Conservation (phyloP, 495 filamentous ascomycete species). For the Podospora anserina region DNA sequence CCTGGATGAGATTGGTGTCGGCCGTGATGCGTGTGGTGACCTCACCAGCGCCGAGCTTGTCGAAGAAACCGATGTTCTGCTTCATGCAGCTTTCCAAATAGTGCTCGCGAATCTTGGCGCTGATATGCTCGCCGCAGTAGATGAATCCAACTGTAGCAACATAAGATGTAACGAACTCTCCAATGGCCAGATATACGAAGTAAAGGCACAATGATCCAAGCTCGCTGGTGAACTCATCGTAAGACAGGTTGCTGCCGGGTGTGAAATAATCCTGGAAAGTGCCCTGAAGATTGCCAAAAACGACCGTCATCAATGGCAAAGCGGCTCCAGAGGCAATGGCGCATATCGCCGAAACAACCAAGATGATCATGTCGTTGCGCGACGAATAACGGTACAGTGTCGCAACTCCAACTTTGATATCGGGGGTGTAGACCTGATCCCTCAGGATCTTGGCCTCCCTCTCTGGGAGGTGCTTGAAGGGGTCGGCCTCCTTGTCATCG, state of each 20-base stretch:
- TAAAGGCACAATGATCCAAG: slow-evolving; percentile 71
- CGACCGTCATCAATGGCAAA: slow-evolving; percentile 82
- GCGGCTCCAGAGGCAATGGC: slow-evolving; percentile 77
- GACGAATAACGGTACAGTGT: slow-evolving; percentile 80
- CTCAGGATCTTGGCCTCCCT: slow-evolving; percentile 63
- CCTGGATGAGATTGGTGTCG: slow-evolving; percentile 85
- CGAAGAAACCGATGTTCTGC: slow-evolving; percentile 91
- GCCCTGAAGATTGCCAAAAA: slow-evolving; percentile 74
- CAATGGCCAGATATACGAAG: slow-evolving; percentile 87
- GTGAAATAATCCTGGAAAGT: slow-evolving; percentile 64
- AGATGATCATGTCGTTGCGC: slow-evolving; percentile 67
- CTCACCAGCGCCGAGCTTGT: slow-evolving; percentile 86
- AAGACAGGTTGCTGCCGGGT: slow-evolving; percentile 35
- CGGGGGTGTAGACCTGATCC: slow-evolving; percentile 66
- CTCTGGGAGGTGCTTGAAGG: slow-evolving; percentile 53
- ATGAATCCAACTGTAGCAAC: slow-evolving; percentile 84
- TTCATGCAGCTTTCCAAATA: slow-evolving; percentile 80
- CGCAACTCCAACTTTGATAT: slow-evolving; percentile 60
- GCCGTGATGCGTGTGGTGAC: slow-evolving; percentile 90
- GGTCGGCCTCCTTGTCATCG: slow-evolving; percentile 46
- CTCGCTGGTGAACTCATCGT: slow-evolving; percentile 55
- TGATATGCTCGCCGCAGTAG: slow-evolving; percentile 87
- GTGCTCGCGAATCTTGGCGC: slow-evolving; percentile 76
- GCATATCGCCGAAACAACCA: slow-evolving; percentile 60
- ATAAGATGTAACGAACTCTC: slow-evolving; percentile 78